phyloP scores from a whole-genome alignment of 768 basidiomycete genomes.

The Exidia glandulosa region DNA sequence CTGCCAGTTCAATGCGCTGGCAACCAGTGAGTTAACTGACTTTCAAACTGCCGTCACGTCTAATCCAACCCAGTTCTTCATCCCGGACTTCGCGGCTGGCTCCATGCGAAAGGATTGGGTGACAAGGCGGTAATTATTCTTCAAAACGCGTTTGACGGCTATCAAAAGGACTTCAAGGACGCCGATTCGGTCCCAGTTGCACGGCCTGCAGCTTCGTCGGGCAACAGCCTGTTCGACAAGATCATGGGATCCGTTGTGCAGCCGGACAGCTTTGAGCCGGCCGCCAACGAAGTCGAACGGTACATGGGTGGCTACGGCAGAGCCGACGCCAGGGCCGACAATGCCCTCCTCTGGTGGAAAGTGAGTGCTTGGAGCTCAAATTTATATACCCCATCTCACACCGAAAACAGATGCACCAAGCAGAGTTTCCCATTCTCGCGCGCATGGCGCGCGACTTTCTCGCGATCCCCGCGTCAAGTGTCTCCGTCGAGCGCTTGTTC shows the following conservation, averaged over 20 bases:
- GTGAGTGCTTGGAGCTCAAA: too few species aligned
- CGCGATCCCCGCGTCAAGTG: not conserved
- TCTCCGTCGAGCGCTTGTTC: not conserved
- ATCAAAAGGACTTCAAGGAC: not conserved
- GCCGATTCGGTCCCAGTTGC: not conserved
- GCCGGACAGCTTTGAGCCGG: not conserved
- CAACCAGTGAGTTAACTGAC: too few species aligned
- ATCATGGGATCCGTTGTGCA: slow-evolving; percentile 19
- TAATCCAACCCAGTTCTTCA: too few species aligned
- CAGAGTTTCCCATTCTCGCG: not conserved
- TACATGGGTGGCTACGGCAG: slow-evolving; percentile 16
- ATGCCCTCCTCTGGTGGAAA: slow-evolving; percentile 22
- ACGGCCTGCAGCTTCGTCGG: not conserved
- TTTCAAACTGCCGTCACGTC: too few species aligned
- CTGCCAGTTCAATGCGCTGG: slow-evolving; percentile 37
- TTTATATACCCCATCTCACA: too few species aligned
- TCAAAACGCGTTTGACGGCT: too few species aligned
- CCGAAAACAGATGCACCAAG: not conserved
- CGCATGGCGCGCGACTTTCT: slow-evolving; percentile 1
- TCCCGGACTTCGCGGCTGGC: too few species aligned
- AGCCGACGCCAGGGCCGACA: slow-evolving; percentile 17
- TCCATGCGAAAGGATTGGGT: too few species aligned
- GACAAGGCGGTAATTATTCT: too few species aligned
- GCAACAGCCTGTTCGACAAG: slow-evolving; percentile 16
- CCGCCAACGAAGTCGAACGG: not conserved